Percentiles rank a stretch among this genome's conserved stretches.
Evolutionary conservation across 2,329 filamentous ascomycete species (phyloP).

Genomic region (Nigrospora sphaerica): DNA sequence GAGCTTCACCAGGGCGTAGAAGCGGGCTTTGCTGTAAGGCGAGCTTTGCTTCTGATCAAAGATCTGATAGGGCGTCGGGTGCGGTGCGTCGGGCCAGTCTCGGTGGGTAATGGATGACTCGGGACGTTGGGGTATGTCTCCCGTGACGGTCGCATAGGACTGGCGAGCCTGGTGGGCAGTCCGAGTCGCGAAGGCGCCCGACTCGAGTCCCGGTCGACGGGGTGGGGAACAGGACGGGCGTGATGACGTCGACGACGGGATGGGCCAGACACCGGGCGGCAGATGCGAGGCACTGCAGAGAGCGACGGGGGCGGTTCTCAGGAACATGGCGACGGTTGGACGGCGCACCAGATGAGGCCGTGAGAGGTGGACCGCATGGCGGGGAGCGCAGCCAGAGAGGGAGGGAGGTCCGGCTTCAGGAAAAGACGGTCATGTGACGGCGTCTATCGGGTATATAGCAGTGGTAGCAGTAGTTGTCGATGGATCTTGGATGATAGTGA

Average conservation of each 20-base stretch:
- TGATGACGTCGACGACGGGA: constrained; percentile 17
- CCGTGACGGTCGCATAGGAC: constrained; percentile 18
- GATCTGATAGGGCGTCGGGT: constrained; percentile 86
- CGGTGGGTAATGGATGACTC: constrained; percentile 6
- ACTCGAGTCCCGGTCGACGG: too few relatives aligned
- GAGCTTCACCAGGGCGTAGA: constrained; percentile 87
- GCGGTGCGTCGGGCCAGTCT: constrained; percentile 37
- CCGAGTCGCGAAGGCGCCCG: too few relatives aligned
- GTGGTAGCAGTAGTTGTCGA: too few relatives aligned
- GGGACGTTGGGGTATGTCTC: constrained; percentile 10
- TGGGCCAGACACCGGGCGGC: constrained; percentile 10
- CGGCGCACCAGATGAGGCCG: constrained; percentile 8
- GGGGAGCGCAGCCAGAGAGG: too few relatives aligned
- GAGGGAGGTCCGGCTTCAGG: too few relatives aligned
- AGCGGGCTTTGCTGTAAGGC: constrained; percentile 75
- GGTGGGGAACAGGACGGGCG: background rate
- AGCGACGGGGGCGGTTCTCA: constrained; percentile 19
- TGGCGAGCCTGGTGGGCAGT: background rate
- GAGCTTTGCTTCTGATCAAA: constrained; percentile 52
- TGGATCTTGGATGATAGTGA: too few relatives aligned
- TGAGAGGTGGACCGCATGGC: too few relatives aligned
- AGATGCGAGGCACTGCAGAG: constrained; percentile 16
- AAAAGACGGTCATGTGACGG: too few relatives aligned
- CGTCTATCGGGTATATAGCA: too few relatives aligned
- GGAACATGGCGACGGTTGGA: constrained; percentile 15